Percentiles rank a stretch among this genome's conserved stretches.
These are phyloP conservation scores for Nissolia schottii DNA, from an alignment of 306 rosid species.

Conservation along the genomic window DNA sequence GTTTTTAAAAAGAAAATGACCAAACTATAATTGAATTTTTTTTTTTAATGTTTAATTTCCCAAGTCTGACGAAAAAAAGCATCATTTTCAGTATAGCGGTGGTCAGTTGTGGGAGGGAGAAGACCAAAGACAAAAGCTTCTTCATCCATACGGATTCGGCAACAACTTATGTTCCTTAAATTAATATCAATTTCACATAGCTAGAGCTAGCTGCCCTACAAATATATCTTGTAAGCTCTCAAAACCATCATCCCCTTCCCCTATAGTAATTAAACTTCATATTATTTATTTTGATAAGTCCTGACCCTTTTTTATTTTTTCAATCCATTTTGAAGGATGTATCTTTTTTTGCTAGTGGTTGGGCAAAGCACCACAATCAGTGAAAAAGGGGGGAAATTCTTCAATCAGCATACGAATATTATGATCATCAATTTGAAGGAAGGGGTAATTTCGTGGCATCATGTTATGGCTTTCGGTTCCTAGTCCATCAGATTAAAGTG, in stretches of 20 bases:
- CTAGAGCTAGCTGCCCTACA: constrained; percentile 32
- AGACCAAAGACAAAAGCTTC: constrained; percentile 72
- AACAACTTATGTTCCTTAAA: constrained; percentile 57
- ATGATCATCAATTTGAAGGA: not conserved
- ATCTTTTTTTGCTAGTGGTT: constrained; percentile 17
- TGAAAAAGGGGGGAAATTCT: constrained; percentile 3
- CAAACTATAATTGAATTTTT: not conserved
- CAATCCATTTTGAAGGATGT: constrained; percentile 16
- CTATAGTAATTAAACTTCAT: not conserved
- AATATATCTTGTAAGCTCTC: constrained; percentile 54
- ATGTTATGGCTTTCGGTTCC: constrained; percentile 20
- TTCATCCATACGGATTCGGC: constrained; percentile 58
- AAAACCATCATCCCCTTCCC: constrained; percentile 40
- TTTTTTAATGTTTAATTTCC: not conserved
- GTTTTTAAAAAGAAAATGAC: not conserved
- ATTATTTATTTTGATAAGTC: not conserved
- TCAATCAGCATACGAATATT: not conserved
- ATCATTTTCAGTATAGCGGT: constrained; percentile 59
- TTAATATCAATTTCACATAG: constrained; percentile 20
- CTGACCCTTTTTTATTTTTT: constrained; percentile 11
- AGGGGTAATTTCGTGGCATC: constrained; percentile 3
- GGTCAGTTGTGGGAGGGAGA: constrained; percentile 66
- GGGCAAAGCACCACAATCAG: constrained; percentile 14
- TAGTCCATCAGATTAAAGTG: constrained; percentile 43
- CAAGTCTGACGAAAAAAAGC: constrained; percentile 28